phyloP scores from a whole-genome alignment of 768 basidiomycete genomes.

The Boletus coccyginus region DNA sequence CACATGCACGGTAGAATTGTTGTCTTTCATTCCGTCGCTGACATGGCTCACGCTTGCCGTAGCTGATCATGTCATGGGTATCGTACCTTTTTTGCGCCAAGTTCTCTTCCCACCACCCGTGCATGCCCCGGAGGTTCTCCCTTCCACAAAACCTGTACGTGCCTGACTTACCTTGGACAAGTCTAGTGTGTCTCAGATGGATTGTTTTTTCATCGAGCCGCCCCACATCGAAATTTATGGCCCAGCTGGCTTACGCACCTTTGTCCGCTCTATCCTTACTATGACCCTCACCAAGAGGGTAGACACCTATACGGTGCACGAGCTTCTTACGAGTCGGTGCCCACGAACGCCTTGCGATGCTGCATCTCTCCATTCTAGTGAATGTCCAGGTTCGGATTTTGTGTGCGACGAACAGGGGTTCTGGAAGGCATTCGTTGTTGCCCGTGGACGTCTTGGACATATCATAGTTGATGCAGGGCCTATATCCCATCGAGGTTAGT shows the following conservation, averaged over 20 bases:
- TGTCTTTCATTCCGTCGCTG: background rate
- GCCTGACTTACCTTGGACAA: background rate
- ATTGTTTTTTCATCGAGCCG: constrained; percentile 23
- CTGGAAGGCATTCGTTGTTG: constrained; percentile 56
- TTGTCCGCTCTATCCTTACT: constrained; percentile 67
- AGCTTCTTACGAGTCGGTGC: constrained; percentile 63
- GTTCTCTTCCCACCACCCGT: constrained; percentile 47
- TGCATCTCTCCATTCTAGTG: constrained; percentile 55
- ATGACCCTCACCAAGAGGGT: constrained; percentile 62
- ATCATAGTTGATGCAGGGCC: constrained; percentile 71
- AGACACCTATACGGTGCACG: constrained; percentile 73
- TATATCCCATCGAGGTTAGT: constrained; percentile 70
- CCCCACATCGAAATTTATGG: constrained; percentile 73
- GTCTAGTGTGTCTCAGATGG: background rate
- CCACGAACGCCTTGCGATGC: constrained; percentile 48
- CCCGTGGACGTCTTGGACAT: constrained; percentile 37
- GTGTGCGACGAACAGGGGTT: constrained; percentile 52
- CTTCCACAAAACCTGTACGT: constrained; percentile 13
- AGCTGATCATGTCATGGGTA: constrained; percentile 77
- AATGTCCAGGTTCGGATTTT: constrained; percentile 62
- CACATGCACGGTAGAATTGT: constrained; percentile 70
- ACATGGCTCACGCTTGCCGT: constrained; percentile 1
- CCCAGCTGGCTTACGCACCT: constrained; percentile 71
- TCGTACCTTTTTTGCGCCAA: constrained; percentile 63
- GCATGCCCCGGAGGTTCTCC: constrained; percentile 5